Base-by-base conservation (phyloP, 805 yeast species). In the Wickerhamiella kurtzmanii region DNA sequence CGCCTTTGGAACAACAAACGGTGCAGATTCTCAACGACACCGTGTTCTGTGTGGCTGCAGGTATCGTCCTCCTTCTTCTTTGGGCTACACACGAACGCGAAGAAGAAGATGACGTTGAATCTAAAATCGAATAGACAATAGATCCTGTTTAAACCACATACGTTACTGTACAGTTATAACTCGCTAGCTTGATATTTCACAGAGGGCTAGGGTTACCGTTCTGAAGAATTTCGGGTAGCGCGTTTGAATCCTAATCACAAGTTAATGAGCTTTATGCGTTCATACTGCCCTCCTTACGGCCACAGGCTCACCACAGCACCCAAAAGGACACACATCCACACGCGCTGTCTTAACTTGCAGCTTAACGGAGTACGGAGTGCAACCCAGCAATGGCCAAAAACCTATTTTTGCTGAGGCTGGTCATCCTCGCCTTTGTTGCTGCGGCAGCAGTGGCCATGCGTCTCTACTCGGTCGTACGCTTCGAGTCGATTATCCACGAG, bases 401-500 rank as follows among this genome's bases (percentile, higher is more conserved):
- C 3, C 36, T 44, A 47, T 52, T 60, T 48, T 59, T 82, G 43
- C 68, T 88, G 53, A 76, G 77, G 59, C 74, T 77, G 45, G 66
- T 75, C 45, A 85, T 86, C 52, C 79, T 88, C 60, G 64, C 81
- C 43, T 72, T 83, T 39, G 77, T 89, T 48, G 85, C 94, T 21
- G 88, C 86, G 28, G 97, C 97, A 2, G 94, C 96, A 21, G 74
- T 92, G 44, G 79, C 95, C 44, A 80, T 94, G 51, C 78, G 99
- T 60, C 72, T 92, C 60, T 92, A 92, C 65, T 84, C 96, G n/a
- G 97, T 92, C 53, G 83, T 94, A 50, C 75, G 96, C 53, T 92
- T 87, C 62, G 99, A 92, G 67, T 78, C 88, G 45, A 94, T 92
- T 61, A 92, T 92, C 65, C 99, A 92, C 68, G 99, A 92, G 65